phyloP scores from a whole-genome alignment of 305 asterid species.

The Fraxinus ornus region DNA sequence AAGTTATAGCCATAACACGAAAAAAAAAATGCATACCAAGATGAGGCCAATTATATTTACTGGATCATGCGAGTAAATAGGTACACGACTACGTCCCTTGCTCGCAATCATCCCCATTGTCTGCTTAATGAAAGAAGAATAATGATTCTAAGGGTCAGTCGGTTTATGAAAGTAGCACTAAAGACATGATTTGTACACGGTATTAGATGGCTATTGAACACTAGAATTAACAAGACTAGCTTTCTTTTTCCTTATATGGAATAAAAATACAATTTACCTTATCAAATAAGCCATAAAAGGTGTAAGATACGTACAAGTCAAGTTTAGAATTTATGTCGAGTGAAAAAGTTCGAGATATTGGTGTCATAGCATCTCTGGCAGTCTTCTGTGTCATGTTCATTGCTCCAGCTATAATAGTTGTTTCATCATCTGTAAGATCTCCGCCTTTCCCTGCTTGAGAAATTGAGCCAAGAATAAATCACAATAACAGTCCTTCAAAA shows the following conservation, averaged over 20 bases:
- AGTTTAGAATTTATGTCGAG: slow-evolving; percentile 35
- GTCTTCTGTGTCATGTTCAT: slow-evolving; percentile 32
- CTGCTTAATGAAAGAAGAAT: slow-evolving; percentile 12
- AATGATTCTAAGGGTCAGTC: not conserved
- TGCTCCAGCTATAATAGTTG: slow-evolving; percentile 39
- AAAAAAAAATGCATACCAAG: slow-evolving; percentile 25
- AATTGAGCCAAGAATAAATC: not conserved
- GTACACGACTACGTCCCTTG: slow-evolving; percentile 46
- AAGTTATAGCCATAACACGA: not conserved
- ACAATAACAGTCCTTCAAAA: not conserved
- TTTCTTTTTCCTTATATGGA: not conserved
- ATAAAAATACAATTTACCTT: not conserved
- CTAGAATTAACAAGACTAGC: not conserved
- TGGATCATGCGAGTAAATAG: slow-evolving; percentile 33
- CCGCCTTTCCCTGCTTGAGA: slow-evolving; percentile 42
- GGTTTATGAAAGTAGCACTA: not conserved
- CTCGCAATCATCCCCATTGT: slow-evolving; percentile 36
- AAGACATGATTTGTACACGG: not conserved
- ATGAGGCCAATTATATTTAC: slow-evolving; percentile 44
- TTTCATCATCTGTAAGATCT: slow-evolving; percentile 34
- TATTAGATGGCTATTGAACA: not conserved
- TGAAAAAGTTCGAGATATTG: slow-evolving; percentile 30
- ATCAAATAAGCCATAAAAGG: not conserved
- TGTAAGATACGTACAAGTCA: slow-evolving; percentile 24
- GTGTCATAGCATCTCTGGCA: slow-evolving; percentile 42